Base-by-base conservation (phyloP, 257 asterid genomes). In the Nicotiana knightiana region DNA sequence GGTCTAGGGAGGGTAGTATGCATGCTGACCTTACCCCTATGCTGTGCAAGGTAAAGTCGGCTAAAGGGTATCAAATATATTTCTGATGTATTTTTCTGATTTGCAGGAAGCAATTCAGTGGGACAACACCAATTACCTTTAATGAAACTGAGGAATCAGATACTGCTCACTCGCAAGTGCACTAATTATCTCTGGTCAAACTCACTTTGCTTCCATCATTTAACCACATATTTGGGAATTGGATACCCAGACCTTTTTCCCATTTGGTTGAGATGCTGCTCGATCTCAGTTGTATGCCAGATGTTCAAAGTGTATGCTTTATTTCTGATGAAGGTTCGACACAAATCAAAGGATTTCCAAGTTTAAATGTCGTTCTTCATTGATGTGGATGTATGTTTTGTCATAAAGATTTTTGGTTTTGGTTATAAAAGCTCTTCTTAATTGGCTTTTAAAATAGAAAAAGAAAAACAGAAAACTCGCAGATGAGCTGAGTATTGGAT, bases 121-220 rank as follows among this genome's bases (percentile, higher is more conserved):
- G 85, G 63, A 77, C 87, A 26, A 76, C 87, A 26, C 83, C 85
- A 53, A 81, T 85, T 66, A 85, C 86, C 68, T 87, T 88, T 68
- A 76, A 82, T 13, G 92, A 89, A 67, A 85, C 81, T 1, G 97
- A 89, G 65, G 97, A 90, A 78, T 86, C 90, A 1, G 94, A 89
- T 76, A 88, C 92, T 78, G 97, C 93, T 61, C 30, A 87, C 46
- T 88, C 94, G 46, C 90, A 82, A 84, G 71, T 90, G 79, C 90
- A 84, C 92, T 65, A 86, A 85, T 28, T 85, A 86, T 83, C 53
- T 79, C 82, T 10, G 43, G 33, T 11, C 39, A 24, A 79, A 39
- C 43, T 79, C 51, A 55, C 9, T 81, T 66, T 30, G 26, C 75
- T 28, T 67, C 66, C 59, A 62, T 58, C 32, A n/a, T 9, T 18